Evolutionary conservation across 2,329 filamentous ascomycete species (phyloP).

Genomic region (Alternaria consortialis): DNA sequence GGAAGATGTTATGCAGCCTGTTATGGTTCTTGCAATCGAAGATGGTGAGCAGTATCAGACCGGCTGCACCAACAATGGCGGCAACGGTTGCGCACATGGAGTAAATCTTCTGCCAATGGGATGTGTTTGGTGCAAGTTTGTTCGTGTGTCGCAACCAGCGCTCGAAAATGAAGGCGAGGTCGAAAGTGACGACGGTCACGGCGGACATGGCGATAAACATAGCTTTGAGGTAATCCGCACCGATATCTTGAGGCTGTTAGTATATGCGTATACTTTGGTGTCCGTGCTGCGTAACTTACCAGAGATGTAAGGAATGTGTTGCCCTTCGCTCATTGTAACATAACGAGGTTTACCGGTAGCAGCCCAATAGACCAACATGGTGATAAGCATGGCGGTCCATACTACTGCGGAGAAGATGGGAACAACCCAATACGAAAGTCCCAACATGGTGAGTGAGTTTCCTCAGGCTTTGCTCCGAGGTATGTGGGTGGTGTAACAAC

Average conservation of each 20-base stretch:
- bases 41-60: constrained; percentile 82
- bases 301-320: constrained; percentile 76
- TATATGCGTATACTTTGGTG: not conserved
- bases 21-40: constrained; percentile 82
- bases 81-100: constrained; percentile 69
- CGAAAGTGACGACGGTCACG: constrained; percentile 80
- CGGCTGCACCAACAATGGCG: constrained; percentile 77
- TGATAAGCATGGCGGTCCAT: constrained; percentile 69
- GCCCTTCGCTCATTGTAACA: constrained; percentile 65
- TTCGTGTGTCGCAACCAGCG: constrained; percentile 85
- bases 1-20: constrained; percentile 75
- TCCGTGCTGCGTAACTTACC: constrained; percentile 52
- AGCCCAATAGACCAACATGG: constrained; percentile 75
- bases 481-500: not conserved
- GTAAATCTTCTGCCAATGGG: constrained; percentile 69
- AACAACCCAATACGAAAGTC: constrained; percentile 66
- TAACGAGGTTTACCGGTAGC: constrained; percentile 66
- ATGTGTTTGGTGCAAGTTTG: constrained; percentile 78
- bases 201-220: constrained; percentile 78
- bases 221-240: constrained; percentile 71
- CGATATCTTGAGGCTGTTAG: constrained; percentile 59
- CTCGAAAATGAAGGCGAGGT: constrained; percentile 81
- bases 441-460: constrained; percentile 38
- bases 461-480: not conserved
- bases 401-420: constrained; percentile 70